These are phyloP conservation scores for Punctularia strigosozonata DNA, from an alignment of 768 basidiomycete genomes.

Conservation along the genomic window DNA sequence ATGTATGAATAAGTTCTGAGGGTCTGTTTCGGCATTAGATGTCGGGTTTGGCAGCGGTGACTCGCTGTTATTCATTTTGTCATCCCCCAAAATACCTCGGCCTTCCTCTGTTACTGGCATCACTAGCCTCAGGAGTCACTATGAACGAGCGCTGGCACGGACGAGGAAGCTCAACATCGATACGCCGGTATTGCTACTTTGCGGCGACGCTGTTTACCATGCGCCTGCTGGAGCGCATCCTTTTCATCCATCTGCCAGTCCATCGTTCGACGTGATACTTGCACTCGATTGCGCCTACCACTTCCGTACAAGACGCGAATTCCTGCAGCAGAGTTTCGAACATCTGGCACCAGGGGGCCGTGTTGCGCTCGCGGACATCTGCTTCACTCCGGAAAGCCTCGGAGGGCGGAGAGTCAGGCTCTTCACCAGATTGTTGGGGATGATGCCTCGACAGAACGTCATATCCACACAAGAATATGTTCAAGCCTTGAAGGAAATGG, in stretches of 20 bases:
- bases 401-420: constrained; percentile 5
- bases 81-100: constrained; percentile 30
- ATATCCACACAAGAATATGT: constrained; percentile 34
- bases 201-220: constrained; percentile 39
- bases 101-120: constrained; percentile 43
- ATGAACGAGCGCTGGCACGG: constrained; percentile 31
- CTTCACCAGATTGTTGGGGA: constrained; percentile 14
- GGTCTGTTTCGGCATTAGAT: constrained; percentile 31
- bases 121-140: constrained; percentile 39
- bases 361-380: constrained; percentile 52
- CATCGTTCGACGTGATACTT: constrained; percentile 35
- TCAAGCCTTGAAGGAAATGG: constrained; percentile 30
- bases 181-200: constrained; percentile 2
- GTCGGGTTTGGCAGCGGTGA: constrained; percentile 63
- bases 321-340: constrained; percentile 37
- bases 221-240: constrained; percentile 26
- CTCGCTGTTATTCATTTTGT: constrained; percentile 44
- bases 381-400: constrained; percentile 22
- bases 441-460: constrained; percentile 38
- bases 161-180: constrained; percentile 11
- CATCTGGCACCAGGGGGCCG: constrained; percentile 37
- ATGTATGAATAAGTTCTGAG: constrained; percentile 2
- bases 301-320: constrained; percentile 37
- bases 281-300: constrained; percentile 66
- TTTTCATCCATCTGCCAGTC: constrained; percentile 22